Base-by-base conservation (phyloP, 106 monocot species). In the Allium cepa region DNA sequence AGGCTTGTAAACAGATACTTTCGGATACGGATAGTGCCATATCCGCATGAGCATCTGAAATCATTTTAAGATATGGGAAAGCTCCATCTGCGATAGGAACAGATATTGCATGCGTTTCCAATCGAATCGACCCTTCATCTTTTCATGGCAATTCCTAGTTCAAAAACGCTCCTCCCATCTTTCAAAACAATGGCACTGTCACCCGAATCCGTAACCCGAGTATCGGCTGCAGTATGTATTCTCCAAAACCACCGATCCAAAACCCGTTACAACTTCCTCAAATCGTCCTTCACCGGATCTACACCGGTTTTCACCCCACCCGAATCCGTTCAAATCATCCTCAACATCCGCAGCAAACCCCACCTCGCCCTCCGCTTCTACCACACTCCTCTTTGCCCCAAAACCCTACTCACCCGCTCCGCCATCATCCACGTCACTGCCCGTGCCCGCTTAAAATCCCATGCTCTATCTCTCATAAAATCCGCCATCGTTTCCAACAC, bases 361-460 rank as follows among this genome's bases (percentile, higher is more conserved):
- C 78, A 62, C 70, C 73, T 82, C 66, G 79, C 86, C 68, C 77
- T 82, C 67, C 64, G 71, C 66, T 82, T 86, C 79, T 82, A 79
- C 71, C 50, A 36, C 7, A 77, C 73, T 71, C 71, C 73, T 7
- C 71, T 65, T 36, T 48, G 66, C 7, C 63, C 75, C 69, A 49
- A 9, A 66, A 76, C 68, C 60, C 75, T 73, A 78, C 11, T 56
- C 46, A 47, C 68, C 51, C 67, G 10, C 59, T 53, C 67, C 72
- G 15, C 80, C 68, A 62, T 80, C 67, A 60, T 71, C 75, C 84
- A 85, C 69, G 70, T 80, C 73, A 77, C 81, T 72, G 83, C 87
- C 57, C 80, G 83, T 62, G 56, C 53, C 56, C 87, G 82, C 69
- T 69, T 80, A 56, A 47, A 67, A 45, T 57, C 73, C 73, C 61